Evolutionary conservation across 805 yeast species (phyloP).

Genomic region (Kluyveromyces starmeri): DNA sequence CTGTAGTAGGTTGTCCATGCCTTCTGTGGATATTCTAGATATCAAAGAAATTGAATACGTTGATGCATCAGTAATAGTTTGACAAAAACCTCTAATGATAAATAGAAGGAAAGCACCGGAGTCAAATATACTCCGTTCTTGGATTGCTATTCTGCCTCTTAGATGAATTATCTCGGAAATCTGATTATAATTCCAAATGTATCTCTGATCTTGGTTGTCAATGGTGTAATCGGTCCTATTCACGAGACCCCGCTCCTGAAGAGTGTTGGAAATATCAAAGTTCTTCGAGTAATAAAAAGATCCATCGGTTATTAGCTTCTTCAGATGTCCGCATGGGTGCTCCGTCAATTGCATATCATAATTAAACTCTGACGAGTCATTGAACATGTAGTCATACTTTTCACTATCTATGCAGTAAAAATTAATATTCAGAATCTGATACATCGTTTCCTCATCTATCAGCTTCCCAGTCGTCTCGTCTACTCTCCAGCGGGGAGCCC

Average conservation of each 20-base stretch:
- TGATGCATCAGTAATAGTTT: constrained; percentile 37
- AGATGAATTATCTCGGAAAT: constrained; percentile 69
- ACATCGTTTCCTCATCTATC: constrained; percentile 42
- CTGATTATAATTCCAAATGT: constrained; percentile 87
- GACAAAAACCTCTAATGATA: constrained; percentile 86
- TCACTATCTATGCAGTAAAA: constrained; percentile 56
- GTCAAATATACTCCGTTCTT: constrained; percentile 53
- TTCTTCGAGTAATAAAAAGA: constrained; percentile 84
- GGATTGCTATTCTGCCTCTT: constrained; percentile 55
- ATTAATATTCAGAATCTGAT: constrained; percentile 48
- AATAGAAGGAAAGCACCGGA: constrained; percentile 66
- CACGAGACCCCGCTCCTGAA: constrained; percentile 61
- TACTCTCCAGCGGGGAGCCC: constrained; percentile 40
- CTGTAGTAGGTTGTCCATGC: constrained; percentile 81
- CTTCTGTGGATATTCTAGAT: constrained; percentile 82
- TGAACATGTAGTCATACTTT: constrained; percentile 37
- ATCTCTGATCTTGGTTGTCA: constrained; percentile 57
- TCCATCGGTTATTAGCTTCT: constrained; percentile 70
- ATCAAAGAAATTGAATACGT: constrained; percentile 51
- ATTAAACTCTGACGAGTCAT: constrained; percentile 18
- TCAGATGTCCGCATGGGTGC: constrained; percentile 75
- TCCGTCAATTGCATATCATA: constrained; percentile 32
- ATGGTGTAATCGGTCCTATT: constrained; percentile 30
- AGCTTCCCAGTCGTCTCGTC: constrained; percentile 11
- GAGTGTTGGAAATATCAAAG: constrained; percentile 74